A percentile compares a stretch with the other conserved stretches of the same genome.
Evolutionary conservation across 1,284 basidiomycete species (phyloP).

Genomic region (Marasmius tenuissimus): DNA sequence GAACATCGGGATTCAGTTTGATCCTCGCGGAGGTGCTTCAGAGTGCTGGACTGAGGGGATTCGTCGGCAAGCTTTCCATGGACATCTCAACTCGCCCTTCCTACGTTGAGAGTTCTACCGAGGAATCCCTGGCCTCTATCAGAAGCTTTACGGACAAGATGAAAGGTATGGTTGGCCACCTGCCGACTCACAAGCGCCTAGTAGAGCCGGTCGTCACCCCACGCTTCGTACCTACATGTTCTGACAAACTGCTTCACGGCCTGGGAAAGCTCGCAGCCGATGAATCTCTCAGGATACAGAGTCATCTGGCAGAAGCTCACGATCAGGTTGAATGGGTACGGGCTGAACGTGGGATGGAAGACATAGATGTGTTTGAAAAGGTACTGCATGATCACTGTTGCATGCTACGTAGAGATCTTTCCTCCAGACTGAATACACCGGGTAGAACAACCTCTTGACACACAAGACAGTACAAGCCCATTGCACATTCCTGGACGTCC

Average conservation of each 20-base stretch:
- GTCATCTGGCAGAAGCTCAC: constrained; percentile 74
- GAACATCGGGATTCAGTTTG: constrained; percentile 42
- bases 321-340: constrained; percentile 75
- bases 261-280: constrained; percentile 52
- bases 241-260: constrained; percentile 60
- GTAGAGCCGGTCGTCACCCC: constrained; percentile 82
- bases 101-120: constrained; percentile 64
- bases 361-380: constrained; percentile 72
- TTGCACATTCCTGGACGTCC: constrained; percentile 70
- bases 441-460: constrained; percentile 60
- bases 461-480: constrained; percentile 76
- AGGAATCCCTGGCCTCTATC: constrained; percentile 50
- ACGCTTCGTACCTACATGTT: constrained; percentile 81
- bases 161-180: constrained; percentile 34
- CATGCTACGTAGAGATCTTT: not conserved
- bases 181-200: constrained; percentile 48
- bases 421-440: not conserved
- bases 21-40: constrained; percentile 76
- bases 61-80: constrained; percentile 86
- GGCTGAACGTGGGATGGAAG: constrained; percentile 56
- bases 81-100: constrained; percentile 72
- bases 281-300: constrained; percentile 58
- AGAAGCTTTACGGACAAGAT: constrained; percentile 58
- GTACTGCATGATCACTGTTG: constrained; percentile 31
- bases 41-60: constrained; percentile 69